A percentile compares a stretch with the other conserved stretches of the same genome.
These are phyloP conservation scores for Parvularia atlantis DNA, from an alignment of 78 protist genomes.

Conservation along the genomic window DNA sequence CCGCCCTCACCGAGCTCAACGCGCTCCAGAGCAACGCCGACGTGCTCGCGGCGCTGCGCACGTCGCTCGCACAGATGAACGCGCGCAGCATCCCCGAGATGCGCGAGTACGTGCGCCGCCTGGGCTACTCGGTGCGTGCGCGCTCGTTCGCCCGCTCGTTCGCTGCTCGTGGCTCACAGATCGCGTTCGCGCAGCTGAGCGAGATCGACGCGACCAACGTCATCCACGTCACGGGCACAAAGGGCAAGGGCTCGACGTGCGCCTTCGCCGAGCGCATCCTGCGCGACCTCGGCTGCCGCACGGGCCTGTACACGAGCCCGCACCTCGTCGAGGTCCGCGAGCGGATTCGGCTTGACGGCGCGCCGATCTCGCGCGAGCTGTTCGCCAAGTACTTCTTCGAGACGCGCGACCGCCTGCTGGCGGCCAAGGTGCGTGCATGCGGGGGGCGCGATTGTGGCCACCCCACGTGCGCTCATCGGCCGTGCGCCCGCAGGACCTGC, in stretches of 20 bases:
- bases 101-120: neutral
- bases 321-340: slow-evolving; percentile 42
- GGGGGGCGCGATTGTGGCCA: too few species aligned
- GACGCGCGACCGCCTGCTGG: neutral
- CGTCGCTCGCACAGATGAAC: too few species aligned
- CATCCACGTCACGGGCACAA: slow-evolving; percentile 62
- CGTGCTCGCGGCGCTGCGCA: too few species aligned
- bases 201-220: neutral
- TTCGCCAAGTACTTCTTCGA: slow-evolving; percentile 16
- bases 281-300: slow-evolving; percentile 2
- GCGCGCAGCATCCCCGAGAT: neutral
- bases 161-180: too few species aligned
- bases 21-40: too few species aligned
- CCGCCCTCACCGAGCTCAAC: too few species aligned
- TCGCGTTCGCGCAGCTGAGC: neutral
- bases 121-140: neutral
- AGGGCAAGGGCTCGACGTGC: slow-evolving; percentile 54
- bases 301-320: slow-evolving; percentile 45
- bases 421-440: neutral
- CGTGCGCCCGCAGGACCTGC: neutral
- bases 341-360: slow-evolving; percentile 36
- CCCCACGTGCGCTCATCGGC: neutral
- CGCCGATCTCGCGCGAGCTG: slow-evolving; percentile 1
- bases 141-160: neutral
- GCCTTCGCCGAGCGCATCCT: slow-evolving; percentile 16